These are phyloP conservation scores for Ramularia endophylla DNA, from an alignment of 2,329 filamentous ascomycete genomes.

Conservation along the genomic window DNA sequence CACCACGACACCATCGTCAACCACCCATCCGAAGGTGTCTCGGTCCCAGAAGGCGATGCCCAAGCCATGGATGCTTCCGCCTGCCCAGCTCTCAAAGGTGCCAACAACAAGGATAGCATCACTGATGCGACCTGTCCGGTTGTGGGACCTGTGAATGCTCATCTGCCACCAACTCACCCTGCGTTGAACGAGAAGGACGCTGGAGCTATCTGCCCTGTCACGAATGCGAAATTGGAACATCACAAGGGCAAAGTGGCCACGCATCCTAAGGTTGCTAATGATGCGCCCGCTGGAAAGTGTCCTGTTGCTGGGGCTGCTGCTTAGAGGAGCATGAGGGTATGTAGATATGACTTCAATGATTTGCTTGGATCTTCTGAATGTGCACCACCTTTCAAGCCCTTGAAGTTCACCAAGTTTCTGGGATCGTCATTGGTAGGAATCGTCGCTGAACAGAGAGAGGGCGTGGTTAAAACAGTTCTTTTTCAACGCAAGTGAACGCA, in stretches of 20 bases:
- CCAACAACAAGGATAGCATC: constrained; percentile 34
- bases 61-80: constrained; percentile 31
- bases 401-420: no score
- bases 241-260: constrained; percentile 38
- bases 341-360: no score
- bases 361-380: no score
- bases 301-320: constrained; percentile 34
- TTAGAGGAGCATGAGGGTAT: no score
- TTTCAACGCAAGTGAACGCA: no score
- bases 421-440: no score
- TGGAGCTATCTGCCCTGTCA: constrained; percentile 39
- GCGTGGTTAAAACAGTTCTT: no score
- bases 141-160: constrained; percentile 35
- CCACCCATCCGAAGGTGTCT: constrained; percentile 34
- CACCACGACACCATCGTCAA: constrained; percentile 39
- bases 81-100: constrained; percentile 39
- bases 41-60: constrained; percentile 21
- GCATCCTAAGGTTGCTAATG: constrained; percentile 36
- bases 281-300: constrained; percentile 35
- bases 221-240: constrained; percentile 39
- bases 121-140: constrained; percentile 41
- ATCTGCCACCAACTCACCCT: constrained; percentile 40
- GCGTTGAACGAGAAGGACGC: constrained; percentile 33
- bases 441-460: no score
- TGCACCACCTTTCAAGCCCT: no score